These are phyloP conservation scores for Sugiyamaella qingdaonensis DNA, from an alignment of 805 yeast species.

Conservation along the genomic window DNA sequence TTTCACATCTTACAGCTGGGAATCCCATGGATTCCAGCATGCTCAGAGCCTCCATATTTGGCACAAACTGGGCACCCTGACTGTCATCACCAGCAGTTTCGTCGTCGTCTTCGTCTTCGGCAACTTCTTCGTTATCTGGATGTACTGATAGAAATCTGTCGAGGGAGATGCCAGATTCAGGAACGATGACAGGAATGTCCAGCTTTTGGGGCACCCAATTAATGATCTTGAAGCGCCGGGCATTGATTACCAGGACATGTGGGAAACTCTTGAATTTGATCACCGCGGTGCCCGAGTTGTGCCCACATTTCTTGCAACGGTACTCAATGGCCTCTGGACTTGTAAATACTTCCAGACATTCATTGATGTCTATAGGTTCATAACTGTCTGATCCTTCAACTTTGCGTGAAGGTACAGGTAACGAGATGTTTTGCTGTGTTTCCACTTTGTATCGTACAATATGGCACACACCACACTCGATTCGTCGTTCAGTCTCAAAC, in stretches of 20 bases:
- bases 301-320: slow-evolving; percentile 53
- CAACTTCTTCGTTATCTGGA: slow-evolving; percentile 37
- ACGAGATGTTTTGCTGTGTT: slow-evolving; percentile 57
- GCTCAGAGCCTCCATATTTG: slow-evolving; percentile 51
- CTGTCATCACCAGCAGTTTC: slow-evolving; percentile 8
- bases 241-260: slow-evolving; percentile 60
- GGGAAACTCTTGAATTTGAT: slow-evolving; percentile 63
- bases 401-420: slow-evolving; percentile 46
- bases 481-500: slow-evolving; percentile 60
- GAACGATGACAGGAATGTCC: slow-evolving; percentile 60
- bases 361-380: slow-evolving; percentile 45
- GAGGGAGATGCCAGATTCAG: slow-evolving; percentile 46
- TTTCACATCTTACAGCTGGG: slow-evolving; percentile 55
- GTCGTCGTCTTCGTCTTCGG: slow-evolving; percentile 37
- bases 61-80: slow-evolving; percentile 37
- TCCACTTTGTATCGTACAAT: slow-evolving; percentile 56
- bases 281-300: slow-evolving; percentile 35
- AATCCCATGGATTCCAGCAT: slow-evolving; percentile 84
- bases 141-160: slow-evolving; percentile 39
- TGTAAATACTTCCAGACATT: slow-evolving; percentile 45
- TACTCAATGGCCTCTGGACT: slow-evolving; percentile 57
- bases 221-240: slow-evolving; percentile 74
- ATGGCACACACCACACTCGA: slow-evolving; percentile 55
- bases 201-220: slow-evolving; percentile 89
- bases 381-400: slow-evolving; percentile 37